A percentile compares a stretch with the other conserved stretches of the same genome.
Evolutionary conservation across 495 filamentous ascomycete species (phyloP).

Genomic region (Neurospora africana): DNA sequence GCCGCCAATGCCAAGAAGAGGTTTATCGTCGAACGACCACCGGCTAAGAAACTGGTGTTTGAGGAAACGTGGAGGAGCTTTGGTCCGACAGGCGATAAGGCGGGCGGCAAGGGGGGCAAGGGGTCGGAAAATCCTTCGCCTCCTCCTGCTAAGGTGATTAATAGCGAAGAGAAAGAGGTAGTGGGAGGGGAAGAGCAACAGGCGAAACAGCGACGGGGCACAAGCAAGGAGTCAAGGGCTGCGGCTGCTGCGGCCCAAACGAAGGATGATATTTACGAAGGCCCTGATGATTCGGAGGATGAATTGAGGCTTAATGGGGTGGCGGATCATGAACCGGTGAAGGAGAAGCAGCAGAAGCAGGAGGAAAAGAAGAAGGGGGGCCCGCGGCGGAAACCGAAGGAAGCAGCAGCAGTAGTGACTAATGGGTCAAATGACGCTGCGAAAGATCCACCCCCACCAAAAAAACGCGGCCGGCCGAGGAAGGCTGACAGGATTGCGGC

Average conservation of each 20-base stretch:
- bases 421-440: too few species aligned
- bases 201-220: not conserved
- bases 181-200: conserved; percentile 1
- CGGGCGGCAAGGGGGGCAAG: not conserved
- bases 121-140: not conserved
- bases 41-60: not conserved
- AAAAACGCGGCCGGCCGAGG: conserved; percentile 13
- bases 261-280: conserved; percentile 25
- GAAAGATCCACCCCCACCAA: not conserved
- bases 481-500: conserved; percentile 7
- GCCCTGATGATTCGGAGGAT: conserved; percentile 30
- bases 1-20: not conserved
- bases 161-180: not conserved
- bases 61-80: not conserved
- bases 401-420: not conserved
- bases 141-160: not conserved
- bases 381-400: not conserved
- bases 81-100: not conserved
- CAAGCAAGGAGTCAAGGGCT: not conserved
- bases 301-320: conserved; percentile 14
- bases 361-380: not conserved
- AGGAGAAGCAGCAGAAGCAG: not conserved
- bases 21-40: not conserved
- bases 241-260: not conserved
- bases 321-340: not conserved